A percentile compares a stretch with the other conserved stretches of the same genome.
phyloP scores from a whole-genome alignment of 1,284 basidiomycete species.

The Ceratobasidium sp. region DNA sequence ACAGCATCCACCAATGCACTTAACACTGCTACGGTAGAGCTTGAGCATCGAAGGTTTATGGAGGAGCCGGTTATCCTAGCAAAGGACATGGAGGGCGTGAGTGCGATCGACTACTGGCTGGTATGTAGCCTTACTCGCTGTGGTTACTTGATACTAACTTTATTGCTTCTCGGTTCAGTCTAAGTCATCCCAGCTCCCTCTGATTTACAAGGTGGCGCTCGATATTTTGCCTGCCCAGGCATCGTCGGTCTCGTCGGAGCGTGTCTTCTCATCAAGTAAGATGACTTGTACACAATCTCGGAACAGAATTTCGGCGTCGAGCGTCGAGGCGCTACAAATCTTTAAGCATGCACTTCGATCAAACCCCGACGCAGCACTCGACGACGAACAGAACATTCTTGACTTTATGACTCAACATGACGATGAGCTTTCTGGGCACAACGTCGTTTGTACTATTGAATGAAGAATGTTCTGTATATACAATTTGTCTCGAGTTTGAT shows the following conservation, averaged over 20 bases:
- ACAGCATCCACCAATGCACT: too few relatives aligned
- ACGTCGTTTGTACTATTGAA: not conserved
- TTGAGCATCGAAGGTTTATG: constrained; percentile 4
- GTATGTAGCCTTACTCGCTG: too few relatives aligned
- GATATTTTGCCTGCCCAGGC: constrained; percentile 39
- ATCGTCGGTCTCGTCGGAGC: constrained; percentile 39
- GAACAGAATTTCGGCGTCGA: not conserved
- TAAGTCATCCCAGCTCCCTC: not conserved
- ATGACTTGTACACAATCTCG: constrained; percentile 10
- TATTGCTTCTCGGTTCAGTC: not conserved
- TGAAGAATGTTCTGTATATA: too few relatives aligned
- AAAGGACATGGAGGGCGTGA: not conserved
- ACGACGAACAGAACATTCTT: not conserved
- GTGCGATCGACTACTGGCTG: constrained; percentile 20
- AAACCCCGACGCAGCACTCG: not conserved
- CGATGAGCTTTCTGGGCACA: not conserved
- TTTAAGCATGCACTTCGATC: constrained; percentile 1
- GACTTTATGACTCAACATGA: constrained; percentile 5
- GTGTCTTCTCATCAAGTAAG: constrained; percentile 33
- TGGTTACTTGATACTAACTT: not conserved
- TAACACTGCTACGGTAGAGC: not conserved
- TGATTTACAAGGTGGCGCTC: constrained; percentile 32
- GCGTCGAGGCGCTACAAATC: constrained; percentile 13
- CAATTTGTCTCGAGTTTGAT: too few relatives aligned
- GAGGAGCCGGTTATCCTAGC: not conserved